Evolutionary conservation across 2,329 filamentous ascomycete genomes (phyloP), one percentile per base, ranked within the genome.

Genomic region (Alternaria metachromatica): DNA sequence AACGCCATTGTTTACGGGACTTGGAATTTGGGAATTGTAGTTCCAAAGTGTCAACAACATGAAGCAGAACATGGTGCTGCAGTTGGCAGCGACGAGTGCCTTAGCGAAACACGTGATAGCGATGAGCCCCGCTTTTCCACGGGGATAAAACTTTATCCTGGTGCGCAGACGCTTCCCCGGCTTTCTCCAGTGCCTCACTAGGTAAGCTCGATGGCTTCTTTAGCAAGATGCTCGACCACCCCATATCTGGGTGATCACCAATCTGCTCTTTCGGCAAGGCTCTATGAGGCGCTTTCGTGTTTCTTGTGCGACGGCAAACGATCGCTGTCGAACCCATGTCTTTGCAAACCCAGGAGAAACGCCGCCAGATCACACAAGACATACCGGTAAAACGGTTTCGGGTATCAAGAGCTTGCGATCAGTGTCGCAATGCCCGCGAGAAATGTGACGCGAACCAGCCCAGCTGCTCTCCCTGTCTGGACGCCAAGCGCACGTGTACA

Each of bases 401-500:
- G 55, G 89, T 91, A 5, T 90, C 89, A 15, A 83, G 89, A 62
- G 90, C 89, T 21, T 92, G 89, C 78, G 89, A 92, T 71, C 87
- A 87, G 67, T 92, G 90, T 73, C 85, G 89, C 50, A 84, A 84
- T 8, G 88, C 88, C 46, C 86, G 89, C 63, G 90, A 92, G 77
- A 92, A 90, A 74, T 93, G 91, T 78, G 90, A 93, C 71, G 91
- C 90, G 18, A 83, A 83, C 9, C 87, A 88, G 66, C 90, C 90
- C 6, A 82, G 83, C 15, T 93, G 91, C 75, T 87, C 87, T 55
- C 89, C 89, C 4, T 93, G 91, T 79, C 83, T 84, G 6, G 82
- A 86, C 3, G 86, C 89, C 66, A 87, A 86, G 59, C 84, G 91
- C 44, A 75, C 84, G 23, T 94, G 92, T 76, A 89, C 89, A 18